phyloP scores from a whole-genome alignment of 2,329 filamentous ascomycete species.

The Rhinocladiella mackenziei region DNA sequence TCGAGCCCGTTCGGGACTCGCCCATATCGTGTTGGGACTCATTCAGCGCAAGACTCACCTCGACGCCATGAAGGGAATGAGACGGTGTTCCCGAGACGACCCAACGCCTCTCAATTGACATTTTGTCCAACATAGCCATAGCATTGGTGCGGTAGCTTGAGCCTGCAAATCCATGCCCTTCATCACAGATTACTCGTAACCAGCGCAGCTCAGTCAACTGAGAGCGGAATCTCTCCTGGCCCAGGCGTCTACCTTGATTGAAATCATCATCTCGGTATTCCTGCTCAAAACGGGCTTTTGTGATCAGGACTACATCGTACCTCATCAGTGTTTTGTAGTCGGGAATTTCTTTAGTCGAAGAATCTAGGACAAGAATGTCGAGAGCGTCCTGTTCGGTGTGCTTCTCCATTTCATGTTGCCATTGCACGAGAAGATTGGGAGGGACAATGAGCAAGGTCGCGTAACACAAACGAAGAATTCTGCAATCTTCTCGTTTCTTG shows the following conservation, averaged over 20 bases:
- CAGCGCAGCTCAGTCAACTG: slow-evolving; percentile 71
- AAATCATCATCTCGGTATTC: slow-evolving; percentile 55
- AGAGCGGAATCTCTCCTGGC: slow-evolving; percentile 49
- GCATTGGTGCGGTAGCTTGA: slow-evolving; percentile 57
- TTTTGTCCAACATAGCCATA: slow-evolving; percentile 50
- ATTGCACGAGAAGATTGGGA: slow-evolving; percentile 77
- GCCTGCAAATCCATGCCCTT: slow-evolving; percentile 80
- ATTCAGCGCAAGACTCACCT: slow-evolving; percentile 52
- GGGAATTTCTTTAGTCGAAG: slow-evolving; percentile 53
- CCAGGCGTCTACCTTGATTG: slow-evolving; percentile 46
- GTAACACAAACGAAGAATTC: slow-evolving; percentile 58
- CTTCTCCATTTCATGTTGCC: slow-evolving; percentile 73
- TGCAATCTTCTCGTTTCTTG: slow-evolving; percentile 31
- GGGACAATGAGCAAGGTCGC: slow-evolving; percentile 77
- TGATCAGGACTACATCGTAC: slow-evolving; percentile 76
- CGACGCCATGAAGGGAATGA: slow-evolving; percentile 72
- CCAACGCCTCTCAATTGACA: slow-evolving; percentile 70
- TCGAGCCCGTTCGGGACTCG: slow-evolving; percentile 13
- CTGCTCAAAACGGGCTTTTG: slow-evolving; percentile 66
- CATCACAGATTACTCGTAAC: slow-evolving; percentile 85
- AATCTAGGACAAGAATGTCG: slow-evolving; percentile 60
- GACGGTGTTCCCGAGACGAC: slow-evolving; percentile 88
- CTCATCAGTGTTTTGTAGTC: slow-evolving; percentile 54
- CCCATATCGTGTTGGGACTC: slow-evolving; percentile 31
- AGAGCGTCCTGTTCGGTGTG: slow-evolving; percentile 63